These are phyloP conservation scores for Ophiobolus disseminans DNA, from an alignment of 2,329 filamentous ascomycete genomes.

Conservation along the genomic window DNA sequence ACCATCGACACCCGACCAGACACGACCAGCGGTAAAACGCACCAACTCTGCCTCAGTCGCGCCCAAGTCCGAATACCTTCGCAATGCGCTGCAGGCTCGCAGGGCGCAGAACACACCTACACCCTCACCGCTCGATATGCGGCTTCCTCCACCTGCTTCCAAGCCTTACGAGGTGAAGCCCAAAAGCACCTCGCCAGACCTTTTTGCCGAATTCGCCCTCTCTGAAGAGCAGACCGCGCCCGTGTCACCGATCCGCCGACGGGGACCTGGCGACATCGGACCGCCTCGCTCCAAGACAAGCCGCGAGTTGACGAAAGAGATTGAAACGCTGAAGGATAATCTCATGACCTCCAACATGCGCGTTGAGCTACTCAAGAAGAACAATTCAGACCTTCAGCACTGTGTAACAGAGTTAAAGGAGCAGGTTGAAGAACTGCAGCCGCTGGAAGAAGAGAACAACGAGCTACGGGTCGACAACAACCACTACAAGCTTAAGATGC, in stretches of 20 bases:
- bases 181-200: conserved; percentile 20
- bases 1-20: conserved; percentile 26
- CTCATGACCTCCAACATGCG: conserved; percentile 43
- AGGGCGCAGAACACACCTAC: conserved; percentile 32
- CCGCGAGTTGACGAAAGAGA: conserved; percentile 36
- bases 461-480: conserved; percentile 38
- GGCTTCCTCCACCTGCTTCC: conserved; percentile 7
- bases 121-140: conserved; percentile 13
- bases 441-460: conserved; percentile 31
- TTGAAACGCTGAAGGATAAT: conserved; percentile 31
- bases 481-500: conserved; percentile 25
- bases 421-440: conserved; percentile 36
- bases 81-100: conserved; percentile 41
- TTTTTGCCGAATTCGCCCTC: conserved; percentile 36
- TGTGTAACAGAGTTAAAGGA: conserved; percentile 31
- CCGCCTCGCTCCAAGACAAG: conserved; percentile 35
- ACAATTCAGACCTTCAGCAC: conserved; percentile 40
- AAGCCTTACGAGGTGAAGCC: conserved; percentile 11
- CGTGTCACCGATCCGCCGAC: conserved; percentile 37
- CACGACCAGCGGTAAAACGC: conserved; percentile 16
- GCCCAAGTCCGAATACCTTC: conserved; percentile 45
- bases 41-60: conserved; percentile 27
- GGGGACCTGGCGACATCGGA: conserved; percentile 34
- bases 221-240: conserved; percentile 39
- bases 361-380: conserved; percentile 38